A percentile compares a stretch with the other conserved stretches of the same genome.
phyloP scores from a whole-genome alignment of 2,329 filamentous ascomycete genomes.

The Blastomyces parvus region DNA sequence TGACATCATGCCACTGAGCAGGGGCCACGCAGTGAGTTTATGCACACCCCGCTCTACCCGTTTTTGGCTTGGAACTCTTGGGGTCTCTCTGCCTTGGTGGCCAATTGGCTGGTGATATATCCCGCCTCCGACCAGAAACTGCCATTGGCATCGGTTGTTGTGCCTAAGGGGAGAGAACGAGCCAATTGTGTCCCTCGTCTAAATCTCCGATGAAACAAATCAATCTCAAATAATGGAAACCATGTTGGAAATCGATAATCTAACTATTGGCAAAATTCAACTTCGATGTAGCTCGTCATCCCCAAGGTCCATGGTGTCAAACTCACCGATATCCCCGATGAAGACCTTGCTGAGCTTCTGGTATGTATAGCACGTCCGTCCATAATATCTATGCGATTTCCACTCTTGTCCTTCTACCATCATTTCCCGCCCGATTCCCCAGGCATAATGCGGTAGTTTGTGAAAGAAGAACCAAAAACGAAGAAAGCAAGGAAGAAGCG shows the following conservation, averaged over 20 bases:
- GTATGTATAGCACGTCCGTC: constrained; percentile 37
- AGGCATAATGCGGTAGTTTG: neutral
- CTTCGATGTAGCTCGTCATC: constrained; percentile 65
- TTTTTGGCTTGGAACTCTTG: neutral
- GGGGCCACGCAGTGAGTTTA: constrained; percentile 70
- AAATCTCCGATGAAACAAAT: neutral
- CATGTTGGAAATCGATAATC: neutral
- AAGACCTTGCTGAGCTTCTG: constrained; percentile 71
- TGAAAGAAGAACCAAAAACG: neutral
- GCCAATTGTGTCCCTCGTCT: neutral
- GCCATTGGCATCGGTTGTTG: neutral
- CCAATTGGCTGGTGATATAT: neutral
- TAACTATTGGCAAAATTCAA: constrained; percentile 12
- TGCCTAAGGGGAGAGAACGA: neutral
- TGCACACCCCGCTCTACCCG: neutral
- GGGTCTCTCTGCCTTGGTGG: neutral
- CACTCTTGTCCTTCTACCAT: neutral
- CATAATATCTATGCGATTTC: neutral
- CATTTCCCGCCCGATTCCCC: neutral
- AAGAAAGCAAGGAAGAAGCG: neutral
- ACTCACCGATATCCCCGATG: constrained; percentile 85
- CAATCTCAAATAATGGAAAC: neutral
- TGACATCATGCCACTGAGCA: constrained; percentile 82
- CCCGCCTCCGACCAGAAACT: neutral
- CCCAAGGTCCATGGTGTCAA: constrained; percentile 92